phyloP scores from a whole-genome alignment of 305 asterid genomes.

The Fraxinus angustifolia region DNA sequence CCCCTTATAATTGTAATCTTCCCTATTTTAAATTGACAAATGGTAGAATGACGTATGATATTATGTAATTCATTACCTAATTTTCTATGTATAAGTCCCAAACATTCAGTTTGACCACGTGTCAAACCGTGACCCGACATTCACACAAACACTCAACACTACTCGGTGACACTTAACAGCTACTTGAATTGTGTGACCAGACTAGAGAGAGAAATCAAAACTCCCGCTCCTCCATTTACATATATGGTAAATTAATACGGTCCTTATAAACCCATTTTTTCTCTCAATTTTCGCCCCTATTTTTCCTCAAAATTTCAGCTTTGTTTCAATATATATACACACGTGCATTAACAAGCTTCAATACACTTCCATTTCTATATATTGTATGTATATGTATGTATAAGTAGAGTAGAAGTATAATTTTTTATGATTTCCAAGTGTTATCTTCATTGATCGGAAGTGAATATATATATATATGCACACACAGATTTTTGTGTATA shows the following conservation, averaged over 20 bases:
- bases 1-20: too few relatives aligned
- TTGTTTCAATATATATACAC: background rate
- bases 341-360: background rate
- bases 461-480: background rate
- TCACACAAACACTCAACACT: background rate
- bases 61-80: too few relatives aligned
- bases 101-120: background rate
- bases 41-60: too few relatives aligned
- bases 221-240: background rate
- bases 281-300: background rate
- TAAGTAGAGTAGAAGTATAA: background rate
- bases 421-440: background rate
- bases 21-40: too few relatives aligned
- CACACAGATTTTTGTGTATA: background rate
- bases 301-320: background rate
- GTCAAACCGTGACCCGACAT: background rate
- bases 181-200: background rate
- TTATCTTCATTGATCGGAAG: background rate
- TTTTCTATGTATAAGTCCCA: too few relatives aligned
- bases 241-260: background rate
- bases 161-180: background rate
- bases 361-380: background rate
- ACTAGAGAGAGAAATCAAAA: background rate
- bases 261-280: background rate
- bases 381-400: background rate